Evolutionary conservation across 257 asterid genomes (phyloP), one percentile per base, ranked within the genome.

Genomic region (Plantago major): DNA sequence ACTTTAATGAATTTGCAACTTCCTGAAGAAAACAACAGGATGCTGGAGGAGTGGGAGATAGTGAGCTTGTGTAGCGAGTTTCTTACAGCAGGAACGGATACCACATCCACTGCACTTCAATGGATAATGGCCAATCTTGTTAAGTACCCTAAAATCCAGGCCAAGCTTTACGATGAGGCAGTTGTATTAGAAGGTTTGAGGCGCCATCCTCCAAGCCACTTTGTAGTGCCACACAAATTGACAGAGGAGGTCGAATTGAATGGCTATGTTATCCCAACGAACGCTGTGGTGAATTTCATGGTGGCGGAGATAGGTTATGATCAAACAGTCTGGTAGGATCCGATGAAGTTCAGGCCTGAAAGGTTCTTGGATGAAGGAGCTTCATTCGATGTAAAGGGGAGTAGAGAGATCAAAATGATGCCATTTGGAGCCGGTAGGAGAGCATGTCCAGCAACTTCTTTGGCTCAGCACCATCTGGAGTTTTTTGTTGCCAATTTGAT

Each of bases 41-140:
- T 79, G 38, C 76, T 84, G 3, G 69, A 51, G 2, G 82, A 75
- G 55, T 77, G 33, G 13, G 95, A 86, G 43, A 73, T 86, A 10
- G 80, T 79, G 61, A 76, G 73, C 68, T 42, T 86, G 5, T 79
- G 90, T 73, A 52, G 81, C 10, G 95, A 83, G 26, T 86, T 86
- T 43, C 79, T 83, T 11, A 55, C 50, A 17, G 91, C 78, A 0
- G 91, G 95, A 9, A 79, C 85, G 0, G 92, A 83, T 42, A 86
- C 89, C 46, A 86, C 92, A 1, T 64, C 92, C 37, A 81, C 92
- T 0, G 75, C 87, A 0, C 73, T 84, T 7, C 88, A 87, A 42
- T 87, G 93, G 95, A 78, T 75, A 58, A 80, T 84, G 84, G 93
- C 95, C 30, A 87, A 82, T 45, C 58, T 87, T 45, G 93, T 87